Conservation (phyloP, 2,329 filamentous ascomycete species). For the Fusarium pilosicola region DNA sequence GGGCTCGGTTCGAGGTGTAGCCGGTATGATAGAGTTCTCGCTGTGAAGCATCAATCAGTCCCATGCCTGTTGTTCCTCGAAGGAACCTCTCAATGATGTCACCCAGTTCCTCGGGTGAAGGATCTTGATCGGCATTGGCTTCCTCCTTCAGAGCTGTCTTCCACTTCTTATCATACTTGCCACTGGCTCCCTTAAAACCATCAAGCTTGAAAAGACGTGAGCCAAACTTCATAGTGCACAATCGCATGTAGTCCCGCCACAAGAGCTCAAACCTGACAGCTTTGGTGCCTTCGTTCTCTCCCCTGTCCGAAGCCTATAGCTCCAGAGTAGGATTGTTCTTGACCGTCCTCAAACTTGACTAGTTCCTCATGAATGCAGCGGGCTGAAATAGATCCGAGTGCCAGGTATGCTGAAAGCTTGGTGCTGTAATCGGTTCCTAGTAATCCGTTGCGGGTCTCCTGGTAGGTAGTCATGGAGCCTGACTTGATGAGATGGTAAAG, state of each 20-base stretch:
- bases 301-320: constrained; percentile 71
- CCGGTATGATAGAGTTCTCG: constrained; percentile 79
- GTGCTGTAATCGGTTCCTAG: constrained; percentile 78
- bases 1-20: constrained; percentile 79
- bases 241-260: constrained; percentile 84
- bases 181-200: constrained; percentile 66
- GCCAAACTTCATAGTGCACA: constrained; percentile 77
- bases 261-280: constrained; percentile 77
- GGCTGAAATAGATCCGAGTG: constrained; percentile 77
- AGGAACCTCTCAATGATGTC: constrained; percentile 67
- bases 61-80: constrained; percentile 76
- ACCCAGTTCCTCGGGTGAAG: constrained; percentile 55
- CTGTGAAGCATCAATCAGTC: constrained; percentile 80
- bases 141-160: constrained; percentile 53
- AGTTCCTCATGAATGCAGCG: constrained; percentile 77
- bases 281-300: constrained; percentile 77
- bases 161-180: constrained; percentile 58
- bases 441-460: constrained; percentile 76
- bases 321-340: constrained; percentile 50
- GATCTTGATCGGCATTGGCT: constrained; percentile 50
- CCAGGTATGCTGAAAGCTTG: constrained; percentile 78
- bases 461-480: constrained; percentile 71
- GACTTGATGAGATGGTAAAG: constrained; percentile 69
- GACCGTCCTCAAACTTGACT: constrained; percentile 74
- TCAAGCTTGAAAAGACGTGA: constrained; percentile 69